Conservation (phyloP, 176 grass and related monocot genomes). For the Triticum turgidum region DNA sequence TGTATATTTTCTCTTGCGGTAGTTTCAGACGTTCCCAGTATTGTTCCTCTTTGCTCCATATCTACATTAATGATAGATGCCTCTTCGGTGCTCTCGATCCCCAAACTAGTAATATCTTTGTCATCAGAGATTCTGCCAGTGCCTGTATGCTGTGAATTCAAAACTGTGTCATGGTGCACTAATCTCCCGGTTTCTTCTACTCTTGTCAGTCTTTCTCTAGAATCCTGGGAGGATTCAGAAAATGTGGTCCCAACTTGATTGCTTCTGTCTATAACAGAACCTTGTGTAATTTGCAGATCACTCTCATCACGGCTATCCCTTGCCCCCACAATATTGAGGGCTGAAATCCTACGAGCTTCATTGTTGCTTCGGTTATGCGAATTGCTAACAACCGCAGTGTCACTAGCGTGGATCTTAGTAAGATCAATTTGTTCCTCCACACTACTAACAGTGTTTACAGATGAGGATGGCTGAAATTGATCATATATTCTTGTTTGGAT, state of each 20-base stretch:
- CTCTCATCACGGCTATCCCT: slow-evolving; percentile 20
- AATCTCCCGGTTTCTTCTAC: slow-evolving; percentile 28
- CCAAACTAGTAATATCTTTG: slow-evolving; percentile 32
- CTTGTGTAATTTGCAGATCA: slow-evolving; percentile 24
- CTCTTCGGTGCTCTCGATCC: slow-evolving; percentile 3
- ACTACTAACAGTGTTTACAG: slow-evolving; percentile 15
- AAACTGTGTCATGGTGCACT: slow-evolving; percentile 25
- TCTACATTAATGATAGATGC: slow-evolving; percentile 29
- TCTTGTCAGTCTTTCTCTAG: slow-evolving; percentile 27
- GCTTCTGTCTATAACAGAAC: slow-evolving; percentile 29
- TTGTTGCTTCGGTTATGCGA: slow-evolving; percentile 25
- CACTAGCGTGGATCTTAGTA: slow-evolving; percentile 21
- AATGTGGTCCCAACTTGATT: slow-evolving; percentile 7
- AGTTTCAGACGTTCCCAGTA: slow-evolving; percentile 21
- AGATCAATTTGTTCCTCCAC: slow-evolving; percentile 34
- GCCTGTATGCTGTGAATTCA: slow-evolving; percentile 37
- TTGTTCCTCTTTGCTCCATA: slow-evolving; percentile 1
- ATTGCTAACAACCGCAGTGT: slow-evolving; percentile 20
- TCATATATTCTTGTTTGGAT: background rate
- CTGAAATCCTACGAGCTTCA: slow-evolving; percentile 27
- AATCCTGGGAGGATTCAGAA: slow-evolving; percentile 35
- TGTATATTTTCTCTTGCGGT: slow-evolving; percentile 29
- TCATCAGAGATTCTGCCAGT: slow-evolving; percentile 22
- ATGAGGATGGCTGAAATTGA: slow-evolving; percentile 8
- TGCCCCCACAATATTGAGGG: slow-evolving; percentile 12